phyloP scores from a whole-genome alignment of 805 yeast species.

The Lipomyces oligophaga region DNA sequence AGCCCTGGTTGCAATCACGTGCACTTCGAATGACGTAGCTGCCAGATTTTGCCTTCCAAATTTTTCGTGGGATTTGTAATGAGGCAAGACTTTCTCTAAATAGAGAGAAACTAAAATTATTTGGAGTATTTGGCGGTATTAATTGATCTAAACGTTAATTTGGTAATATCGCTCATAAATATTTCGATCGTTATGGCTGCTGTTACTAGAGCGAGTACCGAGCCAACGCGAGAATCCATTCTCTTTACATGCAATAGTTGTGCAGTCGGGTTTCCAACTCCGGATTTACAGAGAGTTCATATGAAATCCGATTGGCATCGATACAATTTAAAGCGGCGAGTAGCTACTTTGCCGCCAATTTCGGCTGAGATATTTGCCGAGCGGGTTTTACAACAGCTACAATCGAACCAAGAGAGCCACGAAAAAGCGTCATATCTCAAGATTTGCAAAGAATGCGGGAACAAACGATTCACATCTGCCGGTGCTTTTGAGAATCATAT shows the following conservation, averaged over 20 bases:
- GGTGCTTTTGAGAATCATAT: slow-evolving; percentile 32
- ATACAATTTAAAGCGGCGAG: slow-evolving; percentile 89
- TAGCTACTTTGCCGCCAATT: slow-evolving; percentile 75
- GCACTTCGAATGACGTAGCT: too few relatives aligned
- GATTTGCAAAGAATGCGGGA: slow-evolving; percentile 29
- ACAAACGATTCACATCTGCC: slow-evolving; percentile 29
- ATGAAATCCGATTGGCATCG: slow-evolving; percentile 99
- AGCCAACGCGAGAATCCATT: too few relatives aligned
- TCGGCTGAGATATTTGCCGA: slow-evolving; percentile 65
- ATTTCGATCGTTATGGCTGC: background rate
- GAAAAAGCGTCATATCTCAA: slow-evolving; percentile 17
- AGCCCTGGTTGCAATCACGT: too few relatives aligned
- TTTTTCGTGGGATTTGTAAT: too few relatives aligned
- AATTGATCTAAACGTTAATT: too few relatives aligned
- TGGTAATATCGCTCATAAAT: too few relatives aligned
- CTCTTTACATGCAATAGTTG: slow-evolving; percentile 84
- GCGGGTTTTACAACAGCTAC: slow-evolving; percentile 49
- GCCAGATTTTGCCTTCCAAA: too few relatives aligned
- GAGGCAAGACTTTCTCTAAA: too few relatives aligned
- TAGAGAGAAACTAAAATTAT: too few relatives aligned
- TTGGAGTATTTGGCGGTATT: too few relatives aligned
- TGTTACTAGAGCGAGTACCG: background rate
- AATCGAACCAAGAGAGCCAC: slow-evolving; percentile 19
- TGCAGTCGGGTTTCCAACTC: slow-evolving; percentile 68
- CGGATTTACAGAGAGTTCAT: slow-evolving; percentile 85